phyloP scores from a whole-genome alignment of 2,329 filamentous ascomycete genomes.

The Neopestalotiopsis sp. region DNA sequence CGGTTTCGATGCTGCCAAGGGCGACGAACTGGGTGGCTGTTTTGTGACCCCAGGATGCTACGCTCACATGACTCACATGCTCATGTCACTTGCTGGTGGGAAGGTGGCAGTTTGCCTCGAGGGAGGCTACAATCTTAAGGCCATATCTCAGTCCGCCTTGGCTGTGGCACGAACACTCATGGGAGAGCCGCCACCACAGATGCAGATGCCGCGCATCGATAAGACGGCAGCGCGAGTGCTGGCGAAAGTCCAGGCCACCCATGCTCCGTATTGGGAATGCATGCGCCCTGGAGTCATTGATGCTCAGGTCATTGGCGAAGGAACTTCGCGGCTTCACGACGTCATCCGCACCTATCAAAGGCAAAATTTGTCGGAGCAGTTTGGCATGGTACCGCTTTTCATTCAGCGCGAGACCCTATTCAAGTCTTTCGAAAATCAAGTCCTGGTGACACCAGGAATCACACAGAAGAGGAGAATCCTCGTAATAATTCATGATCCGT shows the following conservation, averaged over 20 bases:
- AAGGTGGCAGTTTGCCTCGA: conserved; percentile 93
- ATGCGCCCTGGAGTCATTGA: conserved; percentile 73
- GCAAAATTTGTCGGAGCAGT: conserved; percentile 70
- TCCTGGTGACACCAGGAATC: conserved; percentile 79
- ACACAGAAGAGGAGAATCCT: conserved; percentile 71
- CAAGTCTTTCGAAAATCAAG: conserved; percentile 83
- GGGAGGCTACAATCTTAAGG: conserved; percentile 91
- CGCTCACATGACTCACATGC: conserved; percentile 98
- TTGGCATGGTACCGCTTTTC: conserved; percentile 80
- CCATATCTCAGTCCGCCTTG: conserved; percentile 90
- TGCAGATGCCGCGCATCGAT: conserved; percentile 61
- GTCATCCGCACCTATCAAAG: conserved; percentile 80
- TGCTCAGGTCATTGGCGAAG: conserved; percentile 55
- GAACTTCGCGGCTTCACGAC: conserved; percentile 74
- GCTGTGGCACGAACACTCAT: conserved; percentile 92
- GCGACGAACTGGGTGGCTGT: conserved; percentile 90
- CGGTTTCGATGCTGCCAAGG: conserved; percentile 93
- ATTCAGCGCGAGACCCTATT: conserved; percentile 77
- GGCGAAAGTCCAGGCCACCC: conserved; percentile 62
- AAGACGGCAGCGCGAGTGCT: conserved; percentile 61
- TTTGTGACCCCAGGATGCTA: conserved; percentile 92
- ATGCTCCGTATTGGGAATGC: conserved; percentile 83
- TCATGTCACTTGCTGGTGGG: conserved; percentile 91
- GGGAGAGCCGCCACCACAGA: conserved; percentile 82
- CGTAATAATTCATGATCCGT: conserved; percentile 91